phyloP scores from a whole-genome alignment of 116 monocot genomes.

The Dioscorea cayenensis region DNA sequence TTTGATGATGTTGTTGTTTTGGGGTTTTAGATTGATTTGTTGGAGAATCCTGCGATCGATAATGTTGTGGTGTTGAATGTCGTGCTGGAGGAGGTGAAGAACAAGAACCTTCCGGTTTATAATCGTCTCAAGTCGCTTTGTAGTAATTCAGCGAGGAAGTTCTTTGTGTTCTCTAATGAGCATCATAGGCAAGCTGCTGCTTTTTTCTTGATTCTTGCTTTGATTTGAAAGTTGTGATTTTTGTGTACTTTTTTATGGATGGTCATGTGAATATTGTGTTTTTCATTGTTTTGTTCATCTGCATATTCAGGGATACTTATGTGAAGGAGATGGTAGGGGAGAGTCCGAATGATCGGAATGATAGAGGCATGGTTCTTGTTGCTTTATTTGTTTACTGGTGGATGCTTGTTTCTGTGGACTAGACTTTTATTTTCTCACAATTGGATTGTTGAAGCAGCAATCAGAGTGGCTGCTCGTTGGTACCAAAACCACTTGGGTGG shows the following conservation, averaged over 20 bases:
- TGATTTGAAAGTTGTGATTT: background rate
- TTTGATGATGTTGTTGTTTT: background rate
- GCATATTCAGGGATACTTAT: slow-evolving; percentile 64
- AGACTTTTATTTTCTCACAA: slow-evolving; percentile 1
- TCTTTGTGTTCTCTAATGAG: slow-evolving; percentile 88
- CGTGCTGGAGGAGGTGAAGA: slow-evolving; percentile 85
- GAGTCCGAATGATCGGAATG: slow-evolving; percentile 88
- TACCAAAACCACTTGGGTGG: slow-evolving; percentile 80
- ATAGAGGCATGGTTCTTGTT: slow-evolving; percentile 53
- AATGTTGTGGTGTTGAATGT: slow-evolving; percentile 78
- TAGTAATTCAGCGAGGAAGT: slow-evolving; percentile 42
- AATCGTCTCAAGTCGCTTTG: slow-evolving; percentile 77
- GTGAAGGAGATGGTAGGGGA: slow-evolving; percentile 87
- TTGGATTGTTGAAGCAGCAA: slow-evolving; percentile 44
- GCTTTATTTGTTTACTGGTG: background rate
- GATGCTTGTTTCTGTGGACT: background rate
- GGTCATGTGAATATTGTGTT: background rate
- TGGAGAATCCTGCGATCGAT: slow-evolving; percentile 83
- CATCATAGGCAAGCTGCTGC: slow-evolving; percentile 51
- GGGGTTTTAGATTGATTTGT: slow-evolving; percentile 71
- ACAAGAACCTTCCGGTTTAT: slow-evolving; percentile 72
- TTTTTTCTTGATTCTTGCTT: background rate
- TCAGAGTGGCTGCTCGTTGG: slow-evolving; percentile 89
- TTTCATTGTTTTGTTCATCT: background rate
- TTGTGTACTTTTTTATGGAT: background rate